Evolutionary conservation across 1,284 basidiomycete species (phyloP).

Genomic region (Neonothopanus nambi): DNA sequence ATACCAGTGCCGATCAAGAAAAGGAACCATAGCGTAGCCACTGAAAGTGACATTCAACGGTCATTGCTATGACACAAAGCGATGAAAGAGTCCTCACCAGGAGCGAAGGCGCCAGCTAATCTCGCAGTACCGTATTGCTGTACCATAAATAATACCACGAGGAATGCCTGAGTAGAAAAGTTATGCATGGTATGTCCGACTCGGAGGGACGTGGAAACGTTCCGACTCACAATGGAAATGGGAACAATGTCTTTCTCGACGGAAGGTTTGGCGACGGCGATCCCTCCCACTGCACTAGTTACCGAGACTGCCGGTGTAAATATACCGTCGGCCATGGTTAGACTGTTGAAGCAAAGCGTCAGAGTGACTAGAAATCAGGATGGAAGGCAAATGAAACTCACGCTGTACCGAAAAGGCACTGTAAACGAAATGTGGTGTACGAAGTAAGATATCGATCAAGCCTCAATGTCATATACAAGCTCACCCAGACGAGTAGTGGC

Average conservation of each 20-base stretch:
- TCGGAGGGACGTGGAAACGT: neutral
- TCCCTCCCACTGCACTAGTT: slow-evolving; percentile 67
- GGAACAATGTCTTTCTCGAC: slow-evolving; percentile 48
- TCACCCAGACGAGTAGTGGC: slow-evolving; percentile 56
- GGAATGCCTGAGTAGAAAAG: slow-evolving; percentile 42
- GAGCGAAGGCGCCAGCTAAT: slow-evolving; percentile 54
- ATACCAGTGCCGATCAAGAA: slow-evolving; percentile 55
- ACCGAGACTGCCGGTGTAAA: slow-evolving; percentile 70
- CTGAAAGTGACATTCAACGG: slow-evolving; percentile 33
- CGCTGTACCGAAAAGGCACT: slow-evolving; percentile 44
- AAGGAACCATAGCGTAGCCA: slow-evolving; percentile 59
- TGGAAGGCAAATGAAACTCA: slow-evolving; percentile 23
- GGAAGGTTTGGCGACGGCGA: slow-evolving; percentile 56
- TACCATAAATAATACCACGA: slow-evolving; percentile 56
- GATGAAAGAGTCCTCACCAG: slow-evolving; percentile 41
- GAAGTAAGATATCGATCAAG: slow-evolving; percentile 21
- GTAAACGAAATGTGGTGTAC: neutral
- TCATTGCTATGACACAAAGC: neutral
- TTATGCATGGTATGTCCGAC: too few species aligned
- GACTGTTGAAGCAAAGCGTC: slow-evolving; percentile 28
- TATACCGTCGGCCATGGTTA: slow-evolving; percentile 65
- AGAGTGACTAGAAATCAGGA: neutral
- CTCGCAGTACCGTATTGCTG: slow-evolving; percentile 60
- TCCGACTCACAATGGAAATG: slow-evolving; percentile 54
- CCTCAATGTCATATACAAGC: slow-evolving; percentile 34